Percentiles rank a stretch among this genome's conserved stretches.
These are phyloP conservation scores for Coelastrella sp. DNA, from an alignment of 139 green algal genomes.

Conservation along the genomic window DNA sequence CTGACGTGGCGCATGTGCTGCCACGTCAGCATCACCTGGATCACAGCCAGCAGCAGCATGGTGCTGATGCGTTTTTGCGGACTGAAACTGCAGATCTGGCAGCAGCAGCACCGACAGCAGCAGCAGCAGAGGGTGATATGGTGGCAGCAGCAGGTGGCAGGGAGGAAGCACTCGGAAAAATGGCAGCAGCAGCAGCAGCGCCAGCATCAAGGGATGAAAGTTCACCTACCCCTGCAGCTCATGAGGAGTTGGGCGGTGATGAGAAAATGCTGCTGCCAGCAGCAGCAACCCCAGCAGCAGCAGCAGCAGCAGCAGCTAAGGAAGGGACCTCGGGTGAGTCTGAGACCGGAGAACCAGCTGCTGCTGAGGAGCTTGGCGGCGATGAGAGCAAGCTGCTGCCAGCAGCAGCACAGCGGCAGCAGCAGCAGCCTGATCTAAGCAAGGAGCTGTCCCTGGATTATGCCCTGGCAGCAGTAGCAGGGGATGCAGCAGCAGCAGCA, in stretches of 20 bases:
- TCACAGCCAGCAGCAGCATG: conserved; percentile 4
- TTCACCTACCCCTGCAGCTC: background rate
- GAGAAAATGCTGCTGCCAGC: background rate
- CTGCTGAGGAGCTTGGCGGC: too few relatives aligned
- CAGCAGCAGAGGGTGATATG: background rate
- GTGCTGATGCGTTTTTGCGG: background rate
- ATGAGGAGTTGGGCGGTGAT: background rate
- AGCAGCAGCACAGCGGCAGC: background rate
- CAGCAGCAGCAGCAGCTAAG: conserved; percentile 7
- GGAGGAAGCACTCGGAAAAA: background rate
- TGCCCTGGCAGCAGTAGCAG: conserved; percentile 1
- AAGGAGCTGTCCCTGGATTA: background rate
- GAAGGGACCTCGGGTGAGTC: background rate
- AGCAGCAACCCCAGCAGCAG: conserved; percentile 11
- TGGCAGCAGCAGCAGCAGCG: conserved; percentile 12
- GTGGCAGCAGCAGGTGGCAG: background rate
- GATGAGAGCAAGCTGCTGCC: too few relatives aligned
- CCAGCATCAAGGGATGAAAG: background rate
- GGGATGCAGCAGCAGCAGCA: background rate
- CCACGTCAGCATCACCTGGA: conserved; percentile 5
- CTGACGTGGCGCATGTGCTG: background rate
- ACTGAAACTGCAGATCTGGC: background rate
- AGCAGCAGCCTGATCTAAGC: background rate
- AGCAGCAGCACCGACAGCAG: background rate
- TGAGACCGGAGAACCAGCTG: background rate